Evolutionary conservation across 768 basidiomycete genomes (phyloP), one percentile per base, ranked within the genome.

Genomic region (Leccinum truebloodii): DNA sequence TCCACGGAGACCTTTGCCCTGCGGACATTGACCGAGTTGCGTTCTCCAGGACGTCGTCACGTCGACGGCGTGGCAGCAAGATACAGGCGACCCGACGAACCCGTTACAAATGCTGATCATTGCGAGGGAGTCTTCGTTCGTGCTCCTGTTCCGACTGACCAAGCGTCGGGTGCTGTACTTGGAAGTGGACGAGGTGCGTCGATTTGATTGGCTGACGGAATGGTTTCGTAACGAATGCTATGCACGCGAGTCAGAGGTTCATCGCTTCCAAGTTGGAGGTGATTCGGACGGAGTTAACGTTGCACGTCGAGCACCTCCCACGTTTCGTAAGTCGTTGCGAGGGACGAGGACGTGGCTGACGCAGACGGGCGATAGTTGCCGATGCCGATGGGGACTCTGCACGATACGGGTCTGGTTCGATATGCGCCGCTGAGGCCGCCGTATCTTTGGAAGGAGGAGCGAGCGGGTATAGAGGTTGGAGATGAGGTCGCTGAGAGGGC

Each of bases 111-210:
- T 69, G 65, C 18, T 70, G 50, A 54, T 71, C 60, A 55, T 70
- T 54, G 63, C 63, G 12, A 63, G 55, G 24, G 22, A 46, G n/a
- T 61, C 65, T 1, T 61, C 69, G 37, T 70, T 67, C 22, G 60
- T 69, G 53, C 55, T 70, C 16, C 57, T 70, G 30, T 1, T 70
- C 7, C 60, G 67, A 20, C 28, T 70, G 6, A 67, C 69, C 0
- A 58, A 57, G 39, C n/a, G 3, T 6, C 65, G 69, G 3, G 63
- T 70, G 26, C 60, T 70, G 35, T 58, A 69, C 6, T 44, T 70
- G 39, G 69, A 70, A 32, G 69, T 70, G 51, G 65, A 69, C 60
- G 69, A 71, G 58, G 67, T 68, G 41, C 54, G 67, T 52, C 0
- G 1, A 18, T 50, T 22, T 1, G 46, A 53, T 55, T 6, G 51